Evolutionary conservation across 805 yeast genomes (phyloP).

Genomic region (Teunomyces atbi): DNA sequence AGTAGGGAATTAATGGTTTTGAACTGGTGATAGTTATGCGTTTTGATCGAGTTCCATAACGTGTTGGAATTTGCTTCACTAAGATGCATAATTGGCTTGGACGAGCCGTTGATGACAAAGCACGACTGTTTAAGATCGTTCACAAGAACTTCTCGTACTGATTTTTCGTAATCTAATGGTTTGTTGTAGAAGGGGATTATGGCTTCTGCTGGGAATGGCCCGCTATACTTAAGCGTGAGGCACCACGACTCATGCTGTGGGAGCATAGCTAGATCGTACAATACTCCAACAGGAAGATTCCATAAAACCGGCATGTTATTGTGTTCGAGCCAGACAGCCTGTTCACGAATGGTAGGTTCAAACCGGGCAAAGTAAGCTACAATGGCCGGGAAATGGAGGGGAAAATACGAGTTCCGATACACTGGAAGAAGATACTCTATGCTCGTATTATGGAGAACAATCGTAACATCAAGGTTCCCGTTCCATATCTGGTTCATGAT

Average conservation of each 20-base stretch:
- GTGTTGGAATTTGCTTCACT: conserved; percentile 57
- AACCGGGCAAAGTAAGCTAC: conserved; percentile 37
- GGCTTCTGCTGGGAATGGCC: conserved; percentile 26
- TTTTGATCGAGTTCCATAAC: conserved; percentile 54
- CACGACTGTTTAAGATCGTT: conserved; percentile 84
- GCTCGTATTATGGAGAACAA: conserved; percentile 12
- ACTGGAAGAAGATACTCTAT: conserved; percentile 18
- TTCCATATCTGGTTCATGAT: conserved; percentile 49
- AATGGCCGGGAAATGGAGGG: conserved; percentile 38
- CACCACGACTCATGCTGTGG: conserved; percentile 46
- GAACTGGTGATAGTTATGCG: conserved; percentile 30
- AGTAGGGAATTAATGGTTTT: conserved; percentile 25
- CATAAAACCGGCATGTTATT: conserved; percentile 67
- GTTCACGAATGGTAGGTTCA: conserved; percentile 5
- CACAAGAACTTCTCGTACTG: conserved; percentile 56
- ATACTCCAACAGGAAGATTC: conserved; percentile 73
- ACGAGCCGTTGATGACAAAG: conserved; percentile 69
- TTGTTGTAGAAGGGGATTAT: conserved; percentile 28
- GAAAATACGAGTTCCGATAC: conserved; percentile 53
- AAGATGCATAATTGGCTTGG: conserved; percentile 77
- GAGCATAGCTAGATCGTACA: conserved; percentile 52
- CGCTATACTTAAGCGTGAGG: conserved; percentile 23
- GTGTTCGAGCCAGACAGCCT: conserved; percentile 61
- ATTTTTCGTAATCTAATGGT: conserved; percentile 20
- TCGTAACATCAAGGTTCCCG: conserved; percentile 48